Evolutionary conservation across 176 grass and related monocot genomes (phyloP).

Genomic region (barley (Hordeum vulgare)): MorexV3_pseudomolecules_assembly NC_058522.1:6208301-6208800

Average conservation of each 20-base stretch:
- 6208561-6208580: constrained; percentile 7
- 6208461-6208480: not conserved
- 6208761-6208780: not conserved
- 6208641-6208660: not conserved
- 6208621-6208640: not conserved
- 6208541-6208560: not conserved
- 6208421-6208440: not conserved
- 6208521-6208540: not conserved
- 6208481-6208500: not conserved
- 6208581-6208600: not conserved
- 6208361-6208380: too few species aligned
- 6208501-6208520: not conserved
- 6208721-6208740: not conserved
- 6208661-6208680: constrained; percentile 14
- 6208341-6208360: too few species aligned
- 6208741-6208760: constrained; percentile 23
- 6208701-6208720: not conserved
- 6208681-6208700: constrained; percentile 7
- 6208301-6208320: accelerated
- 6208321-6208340: too few species aligned
- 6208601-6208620: constrained; percentile 6
- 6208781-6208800: not conserved
- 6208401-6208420: too few species aligned
- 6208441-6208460: not conserved
- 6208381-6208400: too few species aligned